phyloP scores from a whole-genome alignment of 169 alveolate genomes.

The Plasmodium berghei region DNA sequence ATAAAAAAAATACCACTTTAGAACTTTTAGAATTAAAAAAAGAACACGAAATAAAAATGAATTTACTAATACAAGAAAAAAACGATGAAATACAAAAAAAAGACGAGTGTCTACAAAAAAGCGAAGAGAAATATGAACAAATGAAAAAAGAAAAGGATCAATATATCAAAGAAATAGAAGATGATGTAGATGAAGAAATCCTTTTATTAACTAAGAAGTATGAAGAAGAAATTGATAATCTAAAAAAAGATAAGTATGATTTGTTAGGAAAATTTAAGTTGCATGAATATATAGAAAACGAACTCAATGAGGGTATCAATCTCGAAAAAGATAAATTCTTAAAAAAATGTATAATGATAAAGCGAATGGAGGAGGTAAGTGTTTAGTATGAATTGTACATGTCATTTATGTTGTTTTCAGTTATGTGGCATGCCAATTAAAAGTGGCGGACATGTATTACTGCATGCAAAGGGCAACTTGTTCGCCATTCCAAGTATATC shows the following conservation, averaged over 20 bases:
- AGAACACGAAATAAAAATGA: conserved; percentile 37
- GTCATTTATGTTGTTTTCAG: no score
- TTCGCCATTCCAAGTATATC: background rate
- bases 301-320: conserved; percentile 45
- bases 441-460: background rate
- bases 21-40: conserved; percentile 51
- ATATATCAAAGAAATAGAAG: conserved; percentile 57
- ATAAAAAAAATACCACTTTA: conserved; percentile 39
- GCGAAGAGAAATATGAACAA: conserved; percentile 14
- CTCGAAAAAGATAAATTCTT: conserved; percentile 58
- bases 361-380: conserved; percentile 63
- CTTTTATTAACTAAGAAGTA: conserved; percentile 59
- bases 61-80: conserved; percentile 25
- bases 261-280: conserved; percentile 44
- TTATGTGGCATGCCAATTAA: no score
- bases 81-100: conserved; percentile 39
- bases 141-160: conserved; percentile 60
- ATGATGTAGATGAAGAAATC: conserved; percentile 77
- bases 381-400: background rate
- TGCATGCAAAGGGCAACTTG: background rate
- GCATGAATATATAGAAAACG: conserved; percentile 56
- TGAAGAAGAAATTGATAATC: conserved; percentile 31
- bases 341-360: conserved; percentile 48
- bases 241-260: conserved; percentile 50
- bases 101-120: conserved; percentile 30